Evolutionary conservation across 2,329 filamentous ascomycete genomes (phyloP), one percentile per base, ranked within the genome.

Genomic region (Penicillium verrucosum): DNA sequence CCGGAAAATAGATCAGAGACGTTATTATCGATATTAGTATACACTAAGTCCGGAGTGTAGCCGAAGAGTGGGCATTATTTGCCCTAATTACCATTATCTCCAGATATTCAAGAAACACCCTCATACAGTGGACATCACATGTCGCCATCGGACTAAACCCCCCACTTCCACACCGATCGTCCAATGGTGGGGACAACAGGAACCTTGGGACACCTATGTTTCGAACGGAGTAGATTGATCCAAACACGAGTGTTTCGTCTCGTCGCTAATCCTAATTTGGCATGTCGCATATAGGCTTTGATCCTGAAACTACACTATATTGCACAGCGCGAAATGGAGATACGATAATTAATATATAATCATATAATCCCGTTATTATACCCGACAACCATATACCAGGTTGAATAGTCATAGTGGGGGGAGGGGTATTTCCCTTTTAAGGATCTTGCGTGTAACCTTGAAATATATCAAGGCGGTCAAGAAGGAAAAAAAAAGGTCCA

Each of bases 91-190:
- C 14, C 18, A 11, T 7, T 42, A 11, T 38, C 16, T 34, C 18
- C 21, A 34, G 32, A 29, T 2, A 37, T 29, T 36, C 32, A 29
- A 29, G 30, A 29, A 47, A 46, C n/a, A 23, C 30, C n/a, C 34
- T 38, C 44, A 6, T 38, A 25, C 21, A 42, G 14, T 18, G 14
- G 21, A 10, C 5, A 34, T 51, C 48, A 42, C 34, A 53, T 38
- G 45, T 50, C 37, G 44, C 21, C n/a, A 42, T 55, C 30, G 30
- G 52, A 16, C 9, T 23, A 42, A 12, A 21, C 16, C 32, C 45
- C 52, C 51, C 36, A 54, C 37, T 50, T 37, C 40, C 12, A 47
- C 27, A n/a, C 23, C 38, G 52, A 55, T 55, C 44, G 44, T 10
- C 38, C 34, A 42, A 51, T 55, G 38, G 54, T 56, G 54, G 54